A percentile compares a stretch with the other conserved stretches of the same genome.
phyloP scores from a whole-genome alignment of 371 early-diverging fungal species.

The Blakeslea trispora region DNA sequence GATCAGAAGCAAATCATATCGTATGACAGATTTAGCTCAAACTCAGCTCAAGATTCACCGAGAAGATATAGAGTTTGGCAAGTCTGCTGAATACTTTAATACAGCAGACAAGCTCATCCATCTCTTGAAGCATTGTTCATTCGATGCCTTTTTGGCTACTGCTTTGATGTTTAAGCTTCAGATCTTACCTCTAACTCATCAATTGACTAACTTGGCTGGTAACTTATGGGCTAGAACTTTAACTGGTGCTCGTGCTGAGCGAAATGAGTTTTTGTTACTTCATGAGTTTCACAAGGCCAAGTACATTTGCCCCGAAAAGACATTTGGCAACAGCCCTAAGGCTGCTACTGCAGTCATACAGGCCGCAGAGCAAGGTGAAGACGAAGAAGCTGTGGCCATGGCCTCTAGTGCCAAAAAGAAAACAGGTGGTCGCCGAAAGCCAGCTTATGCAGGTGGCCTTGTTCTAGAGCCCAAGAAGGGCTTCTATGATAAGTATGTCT shows the following conservation, averaged over 20 bases:
- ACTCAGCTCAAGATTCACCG: conserved; percentile 80
- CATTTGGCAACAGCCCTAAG: conserved; percentile 24
- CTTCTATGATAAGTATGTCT: conserved; percentile 94
- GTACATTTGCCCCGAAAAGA: conserved; percentile 91
- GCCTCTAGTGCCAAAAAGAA: conserved; percentile 38
- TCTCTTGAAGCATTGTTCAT: conserved; percentile 79
- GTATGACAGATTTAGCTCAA: conserved; percentile 76
- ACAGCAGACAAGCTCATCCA: conserved; percentile 60
- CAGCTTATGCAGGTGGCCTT: conserved; percentile 96
- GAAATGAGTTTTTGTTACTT: conserved; percentile 97
- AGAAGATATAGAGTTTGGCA: conserved; percentile 87
- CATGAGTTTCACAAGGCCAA: conserved; percentile 96
- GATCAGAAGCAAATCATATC: conserved; percentile 85
- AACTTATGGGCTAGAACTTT: conserved; percentile 94
- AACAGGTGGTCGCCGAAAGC: conserved; percentile 68
- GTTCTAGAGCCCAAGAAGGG: conserved; percentile 99
- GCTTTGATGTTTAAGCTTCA: conserved; percentile 89
- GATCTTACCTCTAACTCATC: conserved; percentile 91
- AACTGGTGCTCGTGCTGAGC: conserved; percentile 94
- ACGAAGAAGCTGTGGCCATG: conserved; percentile 46
- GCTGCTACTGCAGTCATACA: conserved; percentile 36
- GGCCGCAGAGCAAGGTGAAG: conserved; percentile 51
- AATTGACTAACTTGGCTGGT: conserved; percentile 92
- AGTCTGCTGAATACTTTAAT: conserved; percentile 71
- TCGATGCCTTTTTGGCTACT: conserved; percentile 82